Base-by-base conservation (phyloP, 2,329 filamentous ascomycete genomes). In the Scolecobasidium constrictum region DNA sequence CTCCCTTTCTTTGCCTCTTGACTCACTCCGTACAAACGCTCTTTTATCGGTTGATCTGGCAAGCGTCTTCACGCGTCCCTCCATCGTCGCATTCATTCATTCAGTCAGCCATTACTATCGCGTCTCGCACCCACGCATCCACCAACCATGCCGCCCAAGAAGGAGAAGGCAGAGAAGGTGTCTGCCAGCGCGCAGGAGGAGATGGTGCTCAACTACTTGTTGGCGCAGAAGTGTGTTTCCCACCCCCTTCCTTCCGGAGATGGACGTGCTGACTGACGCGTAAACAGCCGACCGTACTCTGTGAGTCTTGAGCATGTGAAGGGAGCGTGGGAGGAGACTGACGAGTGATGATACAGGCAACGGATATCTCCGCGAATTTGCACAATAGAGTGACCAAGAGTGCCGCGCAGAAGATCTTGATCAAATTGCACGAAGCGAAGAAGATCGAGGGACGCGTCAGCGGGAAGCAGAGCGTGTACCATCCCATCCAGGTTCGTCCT, bases 381-480 rank as follows among this genome's bases (percentile, higher is more conserved):
- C 74, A 77, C 52, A 76, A 77, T 50, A 72, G 69, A 47, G 70
- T 77, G 45, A 71, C 70, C 12, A 79, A 78, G 61, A 55, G 69
- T 72, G 38, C 73, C 35, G 69, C 77, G 18, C 68, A 69, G 20
- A 83, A 81, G 57, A 54, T 74, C 22, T 61, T 83, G 23, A 78
- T 77, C 51, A 77, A 81, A 46, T 62, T 83, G 55, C 71, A 77
- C 46, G 75, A 80, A 49, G 67, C 66, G 34, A 72, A 72, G 9
- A 60, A 74, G 49, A 73, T 83, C 34, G 73, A 74, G 51, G 74
- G 72, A 39, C 71, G 71, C 39, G 60, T 37, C 5, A 1, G 47
- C 74, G 75, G 76, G 16, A 80, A 79, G 58, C 75, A 79, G 51
- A 63, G 68, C 31, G 75, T 80, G 46, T 80, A 79, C 54, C 76